Conservation (phyloP, 768 basidiomycete genomes). For the Calocybe cyanea region DNA sequence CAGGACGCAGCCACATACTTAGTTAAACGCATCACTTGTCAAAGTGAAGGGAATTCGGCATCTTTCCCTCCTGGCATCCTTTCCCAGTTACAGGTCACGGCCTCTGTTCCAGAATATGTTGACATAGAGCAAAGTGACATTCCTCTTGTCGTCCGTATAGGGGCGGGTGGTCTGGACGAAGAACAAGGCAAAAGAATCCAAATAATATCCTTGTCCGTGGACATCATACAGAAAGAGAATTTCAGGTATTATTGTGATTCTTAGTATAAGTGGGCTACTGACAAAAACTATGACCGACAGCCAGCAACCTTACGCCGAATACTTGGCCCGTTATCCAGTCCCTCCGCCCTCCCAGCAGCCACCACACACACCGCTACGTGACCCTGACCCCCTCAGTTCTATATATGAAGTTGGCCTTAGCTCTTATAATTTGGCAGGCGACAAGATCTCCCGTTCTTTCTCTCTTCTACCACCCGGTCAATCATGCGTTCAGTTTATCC, state of each 20-base stretch:
- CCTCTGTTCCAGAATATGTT: slow-evolving; percentile 55
- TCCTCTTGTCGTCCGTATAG: slow-evolving; percentile 57
- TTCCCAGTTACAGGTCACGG: slow-evolving; percentile 60
- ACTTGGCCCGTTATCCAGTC: slow-evolving; percentile 47
- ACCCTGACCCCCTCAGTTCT: slow-evolving; percentile 52
- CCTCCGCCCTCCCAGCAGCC: slow-evolving; percentile 59
- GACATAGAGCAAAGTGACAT: slow-evolving; percentile 43
- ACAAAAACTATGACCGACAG: slow-evolving; percentile 29
- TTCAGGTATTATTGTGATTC: slow-evolving; percentile 46
- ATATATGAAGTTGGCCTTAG: slow-evolving; percentile 47
- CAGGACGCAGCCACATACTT: slow-evolving; percentile 38
- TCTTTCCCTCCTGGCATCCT: slow-evolving; percentile 51
- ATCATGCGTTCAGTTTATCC: slow-evolving; percentile 44
- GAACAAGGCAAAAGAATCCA: slow-evolving; percentile 53
- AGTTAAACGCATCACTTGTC: slow-evolving; percentile 29
- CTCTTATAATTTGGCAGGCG: slow-evolving; percentile 16
- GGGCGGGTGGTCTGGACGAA: slow-evolving; percentile 47
- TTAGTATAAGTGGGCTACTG: background rate
- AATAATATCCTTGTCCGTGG: slow-evolving; percentile 50
- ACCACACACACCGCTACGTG: slow-evolving; percentile 53
- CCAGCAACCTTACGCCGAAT: slow-evolving; percentile 36
- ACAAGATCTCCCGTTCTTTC: slow-evolving; percentile 31
- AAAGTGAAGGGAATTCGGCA: slow-evolving; percentile 13
- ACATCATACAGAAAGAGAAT: slow-evolving; percentile 62
- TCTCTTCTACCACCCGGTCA: slow-evolving; percentile 48